phyloP scores from a whole-genome alignment of 495 filamentous ascomycete species.

The Ascodesmis nigricans region DNA sequence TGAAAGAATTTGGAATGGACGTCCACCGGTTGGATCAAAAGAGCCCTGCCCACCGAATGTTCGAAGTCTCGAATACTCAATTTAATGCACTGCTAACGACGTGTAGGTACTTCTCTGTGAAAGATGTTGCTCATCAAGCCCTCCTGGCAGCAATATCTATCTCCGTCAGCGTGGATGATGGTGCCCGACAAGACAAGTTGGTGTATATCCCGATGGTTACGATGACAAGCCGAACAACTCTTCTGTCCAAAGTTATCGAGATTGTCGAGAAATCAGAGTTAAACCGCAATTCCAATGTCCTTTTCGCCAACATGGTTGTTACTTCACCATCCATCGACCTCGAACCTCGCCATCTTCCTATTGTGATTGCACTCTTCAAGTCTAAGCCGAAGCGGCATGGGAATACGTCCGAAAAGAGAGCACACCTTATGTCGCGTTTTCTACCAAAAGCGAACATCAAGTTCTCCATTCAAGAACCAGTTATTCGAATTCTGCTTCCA shows the following conservation, averaged over 20 bases:
- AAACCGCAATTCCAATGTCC: slow-evolving; percentile 84
- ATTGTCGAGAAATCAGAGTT: slow-evolving; percentile 51
- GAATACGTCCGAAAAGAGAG: slow-evolving; percentile 26
- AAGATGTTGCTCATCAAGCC: slow-evolving; percentile 88
- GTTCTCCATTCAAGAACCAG: slow-evolving; percentile 87
- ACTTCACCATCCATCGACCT: slow-evolving; percentile 90
- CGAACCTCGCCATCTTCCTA: slow-evolving; percentile 78
- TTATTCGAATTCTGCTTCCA: slow-evolving; percentile 69
- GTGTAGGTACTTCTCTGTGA: slow-evolving; percentile 58
- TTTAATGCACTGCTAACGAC: slow-evolving; percentile 3
- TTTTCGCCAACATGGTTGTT: slow-evolving; percentile 86
- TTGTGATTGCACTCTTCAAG: slow-evolving; percentile 54
- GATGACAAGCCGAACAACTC: slow-evolving; percentile 77
- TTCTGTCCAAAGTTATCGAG: slow-evolving; percentile 85
- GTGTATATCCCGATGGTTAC: slow-evolving; percentile 96
- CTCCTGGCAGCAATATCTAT: slow-evolving; percentile 79
- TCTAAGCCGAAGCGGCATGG: slow-evolving; percentile 30
- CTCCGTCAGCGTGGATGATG: slow-evolving; percentile 76
- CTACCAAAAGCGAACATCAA: slow-evolving; percentile 90
- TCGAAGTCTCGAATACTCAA: slow-evolving; percentile 5
- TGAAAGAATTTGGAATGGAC: slow-evolving; percentile 90
- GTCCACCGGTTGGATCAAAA: slow-evolving; percentile 80
- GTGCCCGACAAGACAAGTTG: slow-evolving; percentile 62
- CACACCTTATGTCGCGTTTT: slow-evolving; percentile 66
- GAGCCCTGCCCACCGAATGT: slow-evolving; percentile 88